Evolutionary conservation across 1,139 yeast species (phyloP).

Genomic region (Suhomyces bokatorum): DNA sequence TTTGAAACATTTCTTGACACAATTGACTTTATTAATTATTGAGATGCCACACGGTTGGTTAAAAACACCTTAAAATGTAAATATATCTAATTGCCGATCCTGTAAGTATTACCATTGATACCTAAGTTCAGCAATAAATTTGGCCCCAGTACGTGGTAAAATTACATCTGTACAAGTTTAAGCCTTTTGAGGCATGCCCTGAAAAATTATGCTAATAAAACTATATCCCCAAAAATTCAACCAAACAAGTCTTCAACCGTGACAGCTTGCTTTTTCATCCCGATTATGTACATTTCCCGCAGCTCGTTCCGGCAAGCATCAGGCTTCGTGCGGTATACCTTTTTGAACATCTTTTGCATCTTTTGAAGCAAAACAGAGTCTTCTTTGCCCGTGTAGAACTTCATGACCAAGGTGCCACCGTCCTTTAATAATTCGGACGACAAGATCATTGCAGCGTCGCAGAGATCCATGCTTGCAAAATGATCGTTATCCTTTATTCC

Average conservation of each 20-base stretch:
- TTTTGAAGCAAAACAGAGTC: conserved; percentile 28
- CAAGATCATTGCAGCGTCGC: conserved; percentile 39
- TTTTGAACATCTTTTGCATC: conserved; percentile 31
- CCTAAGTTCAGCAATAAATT: too few species aligned
- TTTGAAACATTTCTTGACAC: too few species aligned
- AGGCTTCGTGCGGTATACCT: conserved; percentile 38
- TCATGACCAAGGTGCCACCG: conserved; percentile 42
- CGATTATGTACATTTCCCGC: conserved; percentile 42
- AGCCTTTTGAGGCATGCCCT: too few species aligned
- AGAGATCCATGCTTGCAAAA: conserved; percentile 47
- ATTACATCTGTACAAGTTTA: too few species aligned
- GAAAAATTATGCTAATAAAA: too few species aligned
- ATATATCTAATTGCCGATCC: too few species aligned
- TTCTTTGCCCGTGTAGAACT: conserved; percentile 45
- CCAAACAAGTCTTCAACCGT: conserved; percentile 10
- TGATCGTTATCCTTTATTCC: conserved; percentile 47
- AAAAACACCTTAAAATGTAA: too few species aligned
- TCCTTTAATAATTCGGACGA: conserved; percentile 29
- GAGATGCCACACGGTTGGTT: too few species aligned
- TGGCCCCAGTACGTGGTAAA: too few species aligned
- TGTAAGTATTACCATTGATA: too few species aligned
- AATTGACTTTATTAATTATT: too few species aligned
- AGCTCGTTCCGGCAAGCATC: conserved; percentile 40
- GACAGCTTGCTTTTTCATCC: conserved; percentile 21
- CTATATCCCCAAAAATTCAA: background rate